Evolutionary conservation across 345 rosid genomes (phyloP).

Genomic region (Dipteronia dyeriana): DNA sequence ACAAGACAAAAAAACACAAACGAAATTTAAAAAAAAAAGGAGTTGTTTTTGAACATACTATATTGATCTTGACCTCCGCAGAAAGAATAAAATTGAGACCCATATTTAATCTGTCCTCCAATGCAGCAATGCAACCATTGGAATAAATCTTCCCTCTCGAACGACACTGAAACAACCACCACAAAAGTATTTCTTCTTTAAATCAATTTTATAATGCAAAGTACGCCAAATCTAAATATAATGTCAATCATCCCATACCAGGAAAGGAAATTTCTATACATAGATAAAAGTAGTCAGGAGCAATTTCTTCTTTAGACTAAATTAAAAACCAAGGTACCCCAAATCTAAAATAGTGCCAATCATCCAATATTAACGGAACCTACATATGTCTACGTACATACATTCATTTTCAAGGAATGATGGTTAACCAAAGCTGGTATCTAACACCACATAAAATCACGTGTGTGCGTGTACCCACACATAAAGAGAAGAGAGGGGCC

Average conservation of each 20-base stretch:
- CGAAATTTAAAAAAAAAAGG: too few relatives aligned
- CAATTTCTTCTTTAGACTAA: too few relatives aligned
- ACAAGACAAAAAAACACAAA: too few relatives aligned
- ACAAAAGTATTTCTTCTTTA: not conserved
- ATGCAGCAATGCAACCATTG: constrained; percentile 76
- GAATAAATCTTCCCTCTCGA: constrained; percentile 95
- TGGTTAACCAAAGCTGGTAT: not conserved
- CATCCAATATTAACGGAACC: not conserved
- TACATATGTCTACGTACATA: not conserved
- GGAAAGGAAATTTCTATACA: too few relatives aligned
- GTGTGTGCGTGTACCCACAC: not conserved
- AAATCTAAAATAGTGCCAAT: not conserved
- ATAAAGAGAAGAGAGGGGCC: not conserved
- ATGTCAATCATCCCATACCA: too few relatives aligned
- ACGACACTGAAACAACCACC: constrained; percentile 63
- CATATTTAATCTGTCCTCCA: constrained; percentile 91
- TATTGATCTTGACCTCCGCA: constrained; percentile 64
- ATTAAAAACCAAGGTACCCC: too few relatives aligned
- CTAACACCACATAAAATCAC: not conserved
- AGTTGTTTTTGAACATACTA: too few relatives aligned
- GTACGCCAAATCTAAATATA: too few relatives aligned
- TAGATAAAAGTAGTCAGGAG: too few relatives aligned
- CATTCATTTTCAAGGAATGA: too few relatives aligned
- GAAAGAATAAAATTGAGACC: constrained; percentile 87
- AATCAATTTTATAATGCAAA: not conserved